These are phyloP conservation scores for Chernovozyma sophiae-reginae DNA, from an alignment of 1,139 yeast species.

Conservation along the genomic window DNA sequence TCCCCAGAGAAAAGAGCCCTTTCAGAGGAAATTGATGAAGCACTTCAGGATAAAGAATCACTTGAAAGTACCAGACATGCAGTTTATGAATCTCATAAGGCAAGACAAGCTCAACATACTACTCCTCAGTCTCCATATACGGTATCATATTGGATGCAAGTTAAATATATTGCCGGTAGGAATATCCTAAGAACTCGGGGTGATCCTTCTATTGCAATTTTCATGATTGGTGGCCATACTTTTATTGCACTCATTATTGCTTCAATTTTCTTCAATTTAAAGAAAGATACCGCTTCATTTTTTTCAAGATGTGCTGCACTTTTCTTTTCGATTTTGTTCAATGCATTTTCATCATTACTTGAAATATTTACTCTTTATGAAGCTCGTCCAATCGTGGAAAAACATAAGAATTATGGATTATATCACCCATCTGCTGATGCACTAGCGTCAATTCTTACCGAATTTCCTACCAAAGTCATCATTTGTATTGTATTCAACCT, in stretches of 20 bases:
- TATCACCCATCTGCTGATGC: constrained; percentile 81
- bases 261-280: constrained; percentile 68
- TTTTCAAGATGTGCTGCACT: constrained; percentile 66
- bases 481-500: constrained; percentile 59
- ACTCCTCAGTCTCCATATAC: constrained; percentile 59
- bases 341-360: constrained; percentile 69
- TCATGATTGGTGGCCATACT: constrained; percentile 60
- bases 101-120: constrained; percentile 53
- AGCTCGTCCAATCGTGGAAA: constrained; percentile 76
- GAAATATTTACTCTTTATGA: constrained; percentile 68
- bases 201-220: constrained; percentile 60
- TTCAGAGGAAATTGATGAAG: constrained; percentile 16
- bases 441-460: constrained; percentile 62
- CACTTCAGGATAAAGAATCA: constrained; percentile 13
- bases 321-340: constrained; percentile 74
- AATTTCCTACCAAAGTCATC: constrained; percentile 57
- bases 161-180: constrained; percentile 55
- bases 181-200: constrained; percentile 62
- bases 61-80: constrained; percentile 27
- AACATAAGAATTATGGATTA: constrained; percentile 70
- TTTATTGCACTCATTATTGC: constrained; percentile 71
- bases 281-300: constrained; percentile 42
- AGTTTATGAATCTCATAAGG: constrained; percentile 49
- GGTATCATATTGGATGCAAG: constrained; percentile 63
- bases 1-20: constrained; percentile 18